Evolutionary conservation across 78 protist species (phyloP).

Genomic region (Diacronema lutheri): DNA sequence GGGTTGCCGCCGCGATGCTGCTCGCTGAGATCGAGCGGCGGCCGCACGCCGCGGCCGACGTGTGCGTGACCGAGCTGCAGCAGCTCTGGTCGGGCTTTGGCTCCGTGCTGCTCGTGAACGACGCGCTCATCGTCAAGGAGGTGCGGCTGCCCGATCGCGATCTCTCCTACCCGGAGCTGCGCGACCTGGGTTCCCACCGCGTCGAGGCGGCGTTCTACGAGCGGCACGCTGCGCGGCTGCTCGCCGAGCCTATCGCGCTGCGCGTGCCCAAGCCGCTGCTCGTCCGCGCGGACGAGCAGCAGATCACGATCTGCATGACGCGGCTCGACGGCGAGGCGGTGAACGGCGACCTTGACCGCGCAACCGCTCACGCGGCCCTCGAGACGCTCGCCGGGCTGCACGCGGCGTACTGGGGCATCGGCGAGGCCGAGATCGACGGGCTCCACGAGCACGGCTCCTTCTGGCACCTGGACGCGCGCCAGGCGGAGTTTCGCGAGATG

Average conservation of each 20-base stretch:
- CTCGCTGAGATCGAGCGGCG: no score
- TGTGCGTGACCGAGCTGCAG: no score
- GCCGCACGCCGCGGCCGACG: no score
- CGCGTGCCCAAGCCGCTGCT: not conserved
- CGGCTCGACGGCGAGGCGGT: not conserved
- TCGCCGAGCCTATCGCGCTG: not conserved
- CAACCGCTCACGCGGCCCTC: not conserved
- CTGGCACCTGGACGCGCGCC: constrained; percentile 24
- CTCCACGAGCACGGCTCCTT: not conserved
- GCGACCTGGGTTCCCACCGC: not conserved
- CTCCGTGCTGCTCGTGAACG: not conserved
- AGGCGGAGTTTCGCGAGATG: not conserved
- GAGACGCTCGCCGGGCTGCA: not conserved
- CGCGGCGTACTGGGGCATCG: constrained; percentile 19
- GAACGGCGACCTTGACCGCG: not conserved
- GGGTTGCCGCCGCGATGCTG: no score
- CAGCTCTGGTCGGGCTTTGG: constrained; percentile 15
- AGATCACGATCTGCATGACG: not conserved
- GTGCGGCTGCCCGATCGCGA: not conserved
- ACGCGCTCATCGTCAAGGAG: not conserved
- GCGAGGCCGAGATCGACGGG: not conserved
- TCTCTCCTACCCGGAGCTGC: not conserved
- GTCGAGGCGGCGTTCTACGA: constrained; percentile 1
- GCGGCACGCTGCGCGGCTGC: not conserved
- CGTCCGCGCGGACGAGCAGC: not conserved